Evolutionary conservation across 331 rosid species (phyloP).

Genomic region (Phaseolus coccineus): DNA sequence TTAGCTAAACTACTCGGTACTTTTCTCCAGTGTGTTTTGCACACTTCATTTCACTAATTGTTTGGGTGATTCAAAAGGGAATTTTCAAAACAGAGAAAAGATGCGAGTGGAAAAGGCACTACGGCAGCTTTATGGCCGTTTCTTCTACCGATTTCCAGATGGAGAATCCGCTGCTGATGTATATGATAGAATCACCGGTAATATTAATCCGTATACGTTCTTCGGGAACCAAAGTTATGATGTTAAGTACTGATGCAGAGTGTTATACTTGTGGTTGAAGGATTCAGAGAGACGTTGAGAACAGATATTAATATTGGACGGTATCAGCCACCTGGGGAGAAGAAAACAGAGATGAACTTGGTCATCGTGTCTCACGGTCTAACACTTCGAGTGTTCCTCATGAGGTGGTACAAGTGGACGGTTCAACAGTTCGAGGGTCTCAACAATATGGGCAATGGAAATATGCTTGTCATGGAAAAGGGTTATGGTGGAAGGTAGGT

Average conservation of each 20-base stretch:
- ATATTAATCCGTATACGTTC: not conserved
- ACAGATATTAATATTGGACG: conserved; percentile 84
- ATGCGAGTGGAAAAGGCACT: conserved; percentile 68
- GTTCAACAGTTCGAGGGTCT: conserved; percentile 80
- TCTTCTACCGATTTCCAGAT: conserved; percentile 87
- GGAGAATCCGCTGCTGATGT: conserved; percentile 99
- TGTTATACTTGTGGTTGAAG: conserved; percentile 43
- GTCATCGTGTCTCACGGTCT: conserved; percentile 87
- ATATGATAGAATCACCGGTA: conserved; percentile 92
- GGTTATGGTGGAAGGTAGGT: conserved; percentile 89
- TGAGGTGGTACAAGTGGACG: conserved; percentile 97
- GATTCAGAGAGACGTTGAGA: conserved; percentile 88
- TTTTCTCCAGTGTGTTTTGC: not conserved
- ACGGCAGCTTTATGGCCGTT: conserved; percentile 77
- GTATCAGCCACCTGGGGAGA: conserved; percentile 75
- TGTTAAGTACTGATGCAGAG: not conserved
- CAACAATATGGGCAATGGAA: conserved; percentile 69
- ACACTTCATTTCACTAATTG: not conserved
- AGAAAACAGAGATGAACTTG: conserved; percentile 68
- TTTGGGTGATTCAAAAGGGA: conserved; percentile 54
- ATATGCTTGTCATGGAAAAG: conserved; percentile 75
- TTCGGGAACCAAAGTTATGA: not conserved
- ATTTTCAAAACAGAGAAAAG: conserved; percentile 85
- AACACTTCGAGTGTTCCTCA: conserved; percentile 84
- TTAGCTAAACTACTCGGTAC: not conserved